Conservation (phyloP, 2,329 filamentous ascomycete genomes). For the Plectosphaerella sp. region DNA sequence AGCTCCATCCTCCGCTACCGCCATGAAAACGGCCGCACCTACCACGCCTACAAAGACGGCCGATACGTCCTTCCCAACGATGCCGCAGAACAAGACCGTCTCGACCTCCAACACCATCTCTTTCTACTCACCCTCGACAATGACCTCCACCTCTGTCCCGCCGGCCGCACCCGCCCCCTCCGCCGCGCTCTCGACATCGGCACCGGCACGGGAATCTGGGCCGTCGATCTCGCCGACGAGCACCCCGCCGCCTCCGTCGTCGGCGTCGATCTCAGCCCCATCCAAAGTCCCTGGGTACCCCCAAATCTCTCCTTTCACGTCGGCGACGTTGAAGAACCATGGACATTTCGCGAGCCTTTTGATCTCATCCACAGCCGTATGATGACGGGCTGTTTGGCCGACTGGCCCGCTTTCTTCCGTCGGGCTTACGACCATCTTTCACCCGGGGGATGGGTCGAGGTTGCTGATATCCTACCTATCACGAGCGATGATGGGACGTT, state of each 20-base stretch:
- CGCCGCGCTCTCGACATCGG: conserved; percentile 37
- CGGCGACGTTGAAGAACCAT: conserved; percentile 33
- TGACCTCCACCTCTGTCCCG: conserved; percentile 22
- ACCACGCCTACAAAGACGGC: conserved; percentile 22
- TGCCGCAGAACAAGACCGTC: conserved; percentile 19
- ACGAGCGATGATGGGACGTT: conserved; percentile 38
- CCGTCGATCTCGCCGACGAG: conserved; percentile 39
- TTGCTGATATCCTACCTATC: conserved; percentile 34
- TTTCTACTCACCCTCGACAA: conserved; percentile 25
- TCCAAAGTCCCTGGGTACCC: conserved; percentile 42
- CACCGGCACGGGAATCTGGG: conserved; percentile 42
- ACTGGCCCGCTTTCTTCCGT: conserved; percentile 16
- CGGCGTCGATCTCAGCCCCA: conserved; percentile 54
- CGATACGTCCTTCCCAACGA: background rate
- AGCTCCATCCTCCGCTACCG: conserved; percentile 18
- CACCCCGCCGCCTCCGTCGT: conserved; percentile 41
- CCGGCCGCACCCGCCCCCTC: conserved; percentile 14
- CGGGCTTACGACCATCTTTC: conserved; percentile 20
- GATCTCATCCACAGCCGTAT: conserved; percentile 17
- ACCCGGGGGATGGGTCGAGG: conserved; percentile 39
- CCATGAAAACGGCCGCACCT: conserved; percentile 20
- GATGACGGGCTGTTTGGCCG: conserved; percentile 13
- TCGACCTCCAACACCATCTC: conserved; percentile 32
- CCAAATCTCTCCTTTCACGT: conserved; percentile 39
- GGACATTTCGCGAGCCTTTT: conserved; percentile 28